Conservation (phyloP, 768 basidiomycete species). For the Russula dissimulans region DNA sequence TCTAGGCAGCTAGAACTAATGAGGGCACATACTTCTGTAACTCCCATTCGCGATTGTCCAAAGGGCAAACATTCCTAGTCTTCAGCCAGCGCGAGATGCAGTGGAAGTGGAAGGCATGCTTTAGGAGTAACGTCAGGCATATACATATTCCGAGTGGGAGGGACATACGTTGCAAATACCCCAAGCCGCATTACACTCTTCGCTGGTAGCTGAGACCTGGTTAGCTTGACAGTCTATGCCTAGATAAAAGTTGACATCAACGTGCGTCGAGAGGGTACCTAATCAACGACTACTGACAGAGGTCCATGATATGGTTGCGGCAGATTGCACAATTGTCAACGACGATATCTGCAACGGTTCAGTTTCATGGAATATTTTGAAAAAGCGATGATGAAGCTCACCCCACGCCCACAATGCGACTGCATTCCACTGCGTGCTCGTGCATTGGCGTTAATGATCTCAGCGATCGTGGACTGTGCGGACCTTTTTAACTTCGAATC, state of each 20-base stretch:
- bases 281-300: conserved; percentile 52
- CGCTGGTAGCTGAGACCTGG: conserved; percentile 92
- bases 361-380: neutral
- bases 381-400: conserved; percentile 27
- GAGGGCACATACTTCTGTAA: conserved; percentile 73
- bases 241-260: conserved; percentile 27
- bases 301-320: conserved; percentile 99
- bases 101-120: conserved; percentile 99
- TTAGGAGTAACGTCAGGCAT: neutral
- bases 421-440: conserved; percentile 82
- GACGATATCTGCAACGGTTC: conserved; percentile 66
- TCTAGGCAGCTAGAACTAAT: neutral
- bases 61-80: conserved; percentile 89
- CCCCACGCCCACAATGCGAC: conserved; percentile 99
- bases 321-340: conserved; percentile 99
- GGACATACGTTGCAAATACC: conserved; percentile 88
- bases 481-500: conserved; percentile 99
- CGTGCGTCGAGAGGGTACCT: neutral
- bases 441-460: neutral
- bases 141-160: neutral
- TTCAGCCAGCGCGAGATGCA: conserved; percentile 99
- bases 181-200: conserved; percentile 98
- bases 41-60: conserved; percentile 97
- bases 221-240: conserved; percentile 99
- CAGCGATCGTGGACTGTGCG: neutral